Conservation (phyloP, 2,329 filamentous ascomycete genomes). For the Colletotrichum cordylinicola region DNA sequence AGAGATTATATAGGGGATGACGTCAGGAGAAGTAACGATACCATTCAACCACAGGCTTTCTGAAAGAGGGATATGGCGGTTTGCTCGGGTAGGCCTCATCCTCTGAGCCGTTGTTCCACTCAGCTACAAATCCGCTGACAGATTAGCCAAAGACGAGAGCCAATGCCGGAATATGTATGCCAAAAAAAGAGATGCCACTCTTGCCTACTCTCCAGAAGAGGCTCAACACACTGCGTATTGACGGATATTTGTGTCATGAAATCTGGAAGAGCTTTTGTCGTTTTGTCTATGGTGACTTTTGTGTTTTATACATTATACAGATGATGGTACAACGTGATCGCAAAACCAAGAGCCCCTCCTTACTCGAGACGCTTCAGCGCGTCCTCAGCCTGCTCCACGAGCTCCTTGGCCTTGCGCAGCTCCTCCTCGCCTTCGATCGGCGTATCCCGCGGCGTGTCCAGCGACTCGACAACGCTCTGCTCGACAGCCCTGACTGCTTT, state of each 20-base stretch:
- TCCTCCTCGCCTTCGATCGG: constrained; percentile 34
- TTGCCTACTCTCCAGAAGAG: neutral
- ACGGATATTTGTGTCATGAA: neutral
- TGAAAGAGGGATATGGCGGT: neutral
- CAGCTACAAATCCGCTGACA: neutral
- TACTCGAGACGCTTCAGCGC: constrained; percentile 55
- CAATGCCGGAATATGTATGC: neutral
- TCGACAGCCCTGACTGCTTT: constrained; percentile 66
- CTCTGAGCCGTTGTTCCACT: neutral
- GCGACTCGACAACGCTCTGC: constrained; percentile 52
- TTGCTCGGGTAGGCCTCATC: constrained; percentile 10
- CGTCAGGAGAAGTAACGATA: neutral
- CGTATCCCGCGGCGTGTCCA: constrained; percentile 39
- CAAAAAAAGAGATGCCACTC: neutral
- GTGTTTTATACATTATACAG: constrained; percentile 20
- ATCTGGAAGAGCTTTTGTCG: neutral
- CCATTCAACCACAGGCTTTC: neutral
- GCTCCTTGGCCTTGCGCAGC: constrained; percentile 44
- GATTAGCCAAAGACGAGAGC: neutral
- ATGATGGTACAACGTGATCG: constrained; percentile 15
- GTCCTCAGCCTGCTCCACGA: constrained; percentile 56
- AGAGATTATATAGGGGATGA: neutral
- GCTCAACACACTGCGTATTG: neutral
- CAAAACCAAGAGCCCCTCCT: neutral
- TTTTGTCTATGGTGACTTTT: constrained; percentile 4